Evolutionary conservation across 192 early-diverging fungal species (phyloP), one percentile per base, ranked within the genome.

Genomic region (Backusella macrospora): DNA sequence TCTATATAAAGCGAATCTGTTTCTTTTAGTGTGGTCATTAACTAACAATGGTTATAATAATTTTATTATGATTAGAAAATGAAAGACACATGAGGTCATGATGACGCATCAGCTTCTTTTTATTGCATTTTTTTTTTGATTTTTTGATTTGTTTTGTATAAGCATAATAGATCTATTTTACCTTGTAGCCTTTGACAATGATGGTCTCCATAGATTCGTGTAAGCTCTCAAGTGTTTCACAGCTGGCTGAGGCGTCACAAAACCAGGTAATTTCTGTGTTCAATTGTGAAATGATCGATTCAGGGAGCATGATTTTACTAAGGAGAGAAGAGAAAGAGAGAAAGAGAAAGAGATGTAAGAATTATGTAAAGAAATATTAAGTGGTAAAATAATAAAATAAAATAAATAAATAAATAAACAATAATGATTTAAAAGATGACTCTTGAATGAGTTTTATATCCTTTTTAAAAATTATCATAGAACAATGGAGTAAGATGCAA

Each of bases 161-260:
- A 34, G 29, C 29, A 34, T 34, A 34, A 34, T 34, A 34, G 1
- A 62, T 14, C 1, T 21, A 62, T 14, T 13, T 68, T 68, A 68
- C 67, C 14, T 16, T 46, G 43, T 68, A 68, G 15, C 67, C 67
- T 43, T 68, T 23, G 26, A 26, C 45, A 18, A 68, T 18, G 14
- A 68, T 46, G 1, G 4, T 44, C 34, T 68, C 67, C 67, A 68
- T 68, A 26, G 23, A 34, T 26, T 68, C 45, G 21, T 68, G 67
- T 47, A 68, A 47, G 14, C 23, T 45, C n/a, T 68, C 42, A 18
- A 68, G 42, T 23, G 67, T 45, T 29, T 68, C 67, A 46, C 67
- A 68, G 43, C 14, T 42, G 26, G 47, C 26, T 23, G 67, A 68
- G 1, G 21, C 23, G 34, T 68, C 67, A 68, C 67, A 68, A 47